Evolutionary conservation across 2,329 filamentous ascomycete species (phyloP), one percentile per base, ranked within the genome.

Genomic region (Plenodomus biglobosus): DNA sequence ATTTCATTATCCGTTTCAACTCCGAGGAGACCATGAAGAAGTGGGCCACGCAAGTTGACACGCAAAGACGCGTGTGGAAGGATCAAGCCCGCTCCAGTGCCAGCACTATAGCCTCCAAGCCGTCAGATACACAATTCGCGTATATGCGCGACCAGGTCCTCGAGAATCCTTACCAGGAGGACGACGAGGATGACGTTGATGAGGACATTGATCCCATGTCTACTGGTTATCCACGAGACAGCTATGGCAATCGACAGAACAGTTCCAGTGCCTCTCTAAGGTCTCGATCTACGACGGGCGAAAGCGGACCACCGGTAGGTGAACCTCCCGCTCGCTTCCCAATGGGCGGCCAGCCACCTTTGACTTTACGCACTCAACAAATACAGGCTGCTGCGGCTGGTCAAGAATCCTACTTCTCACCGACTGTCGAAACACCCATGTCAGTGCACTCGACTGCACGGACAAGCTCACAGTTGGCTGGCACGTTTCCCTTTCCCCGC

Each of bases 401-500:
- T 49, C 95, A 90, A 47, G 90, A 91, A 49, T 96, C 92, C 3
- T 97, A 96, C 73, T 99, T 99, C 72, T 97, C 92, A 0, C 94
- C 94, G 0, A 81, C 86, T 2, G 82, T 80, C 27, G 92, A 96
- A 45, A 90, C 88, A 1, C 88, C 89, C 8, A 84, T 85, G 37
- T 90, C 87, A 13, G 61, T 60, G 2, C 56, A 60, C 46, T 70
- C 68, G 1, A 69, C 59, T 46, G 86, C 86, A 19, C 81, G 89
- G 41, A 86, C 87, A 7, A 92, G 88, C 68, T 84, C 84, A 1
- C 81, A 74, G 50, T 76, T 88, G 4, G 90, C 88, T 35, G 84
- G 85, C 38, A 85, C 91, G 67, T 95, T 91, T 62, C 84, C 85
- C 1, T 95, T 95, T 64, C 86, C 90, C 42, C 86, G 91, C 53